Percentiles rank a stretch among this genome's conserved stretches.
Conservation (phyloP, 176 grass and related monocot genomes). For the Zea luxurians region DNA sequence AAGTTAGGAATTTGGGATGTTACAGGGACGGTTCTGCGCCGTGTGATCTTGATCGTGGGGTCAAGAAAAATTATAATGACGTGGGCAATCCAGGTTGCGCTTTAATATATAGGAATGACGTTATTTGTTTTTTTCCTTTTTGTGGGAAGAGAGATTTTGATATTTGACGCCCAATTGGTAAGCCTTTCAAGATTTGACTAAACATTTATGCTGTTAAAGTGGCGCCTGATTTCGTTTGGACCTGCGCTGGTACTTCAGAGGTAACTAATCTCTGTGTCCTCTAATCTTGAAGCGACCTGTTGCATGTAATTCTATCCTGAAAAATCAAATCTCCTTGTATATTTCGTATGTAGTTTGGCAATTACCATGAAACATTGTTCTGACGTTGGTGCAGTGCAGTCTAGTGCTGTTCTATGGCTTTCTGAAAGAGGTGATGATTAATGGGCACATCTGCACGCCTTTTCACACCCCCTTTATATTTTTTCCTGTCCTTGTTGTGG, state of each 20-base stretch:
- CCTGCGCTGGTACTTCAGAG: neutral
- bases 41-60: too few species aligned
- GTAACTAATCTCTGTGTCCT: neutral
- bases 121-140: too few species aligned
- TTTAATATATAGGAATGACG: too few species aligned
- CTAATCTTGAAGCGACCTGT: neutral
- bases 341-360: neutral
- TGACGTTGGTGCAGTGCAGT: neutral
- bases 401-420: neutral
- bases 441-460: neutral
- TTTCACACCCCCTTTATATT: neutral
- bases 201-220: neutral
- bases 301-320: neutral
- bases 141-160: too few species aligned
- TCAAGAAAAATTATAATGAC: too few species aligned
- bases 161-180: too few species aligned
- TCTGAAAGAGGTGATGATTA: neutral
- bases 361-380: neutral
- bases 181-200: too few species aligned
- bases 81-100: too few species aligned
- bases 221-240: neutral
- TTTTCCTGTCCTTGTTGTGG: neutral
- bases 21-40: too few species aligned
- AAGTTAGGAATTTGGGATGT: too few species aligned
- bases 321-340: neutral